phyloP scores from a whole-genome alignment of 1,284 basidiomycete species.

The Trichosporon coremiiforme region DNA sequence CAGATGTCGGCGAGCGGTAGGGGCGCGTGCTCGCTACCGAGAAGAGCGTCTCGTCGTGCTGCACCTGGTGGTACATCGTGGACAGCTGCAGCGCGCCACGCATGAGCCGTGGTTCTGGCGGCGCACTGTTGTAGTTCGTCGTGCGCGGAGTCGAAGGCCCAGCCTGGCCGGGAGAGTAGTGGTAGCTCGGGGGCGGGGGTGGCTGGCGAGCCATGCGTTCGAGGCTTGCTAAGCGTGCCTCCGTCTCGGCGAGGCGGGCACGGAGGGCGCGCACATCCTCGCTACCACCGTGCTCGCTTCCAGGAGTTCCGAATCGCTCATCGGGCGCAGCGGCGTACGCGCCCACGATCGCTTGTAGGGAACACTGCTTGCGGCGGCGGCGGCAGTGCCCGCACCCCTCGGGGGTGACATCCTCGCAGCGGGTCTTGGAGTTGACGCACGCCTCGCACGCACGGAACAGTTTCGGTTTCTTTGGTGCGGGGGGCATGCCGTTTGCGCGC shows the following conservation, averaged over 20 bases:
- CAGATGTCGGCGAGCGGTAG: constrained; percentile 34
- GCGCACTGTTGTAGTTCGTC: neutral
- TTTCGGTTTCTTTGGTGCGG: constrained; percentile 33
- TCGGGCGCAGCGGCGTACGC: constrained; percentile 18
- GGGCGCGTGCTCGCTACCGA: constrained; percentile 25
- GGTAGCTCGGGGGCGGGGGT: neutral
- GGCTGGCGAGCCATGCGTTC: neutral
- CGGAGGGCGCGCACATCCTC: constrained; percentile 23
- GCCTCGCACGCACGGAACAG: constrained; percentile 41
- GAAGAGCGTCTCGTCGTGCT: constrained; percentile 36
- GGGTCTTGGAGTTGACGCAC: constrained; percentile 43
- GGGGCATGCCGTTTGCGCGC: constrained; percentile 1
- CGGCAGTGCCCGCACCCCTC: constrained; percentile 42
- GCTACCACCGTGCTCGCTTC: neutral
- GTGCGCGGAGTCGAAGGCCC: neutral
- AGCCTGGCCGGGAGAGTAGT: neutral
- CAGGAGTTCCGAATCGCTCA: constrained; percentile 20
- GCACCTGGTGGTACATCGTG: constrained; percentile 16
- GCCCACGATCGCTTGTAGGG: constrained; percentile 30
- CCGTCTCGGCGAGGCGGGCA: constrained; percentile 26
- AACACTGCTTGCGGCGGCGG: constrained; percentile 36
- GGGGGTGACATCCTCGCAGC: constrained; percentile 41
- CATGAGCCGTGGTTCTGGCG: neutral
- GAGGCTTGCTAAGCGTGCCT: constrained; percentile 24
- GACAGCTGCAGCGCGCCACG: constrained; percentile 26